Evolutionary conservation across 2,329 filamentous ascomycete species (phyloP).

Genomic region (Hypocreales sp.): DNA sequence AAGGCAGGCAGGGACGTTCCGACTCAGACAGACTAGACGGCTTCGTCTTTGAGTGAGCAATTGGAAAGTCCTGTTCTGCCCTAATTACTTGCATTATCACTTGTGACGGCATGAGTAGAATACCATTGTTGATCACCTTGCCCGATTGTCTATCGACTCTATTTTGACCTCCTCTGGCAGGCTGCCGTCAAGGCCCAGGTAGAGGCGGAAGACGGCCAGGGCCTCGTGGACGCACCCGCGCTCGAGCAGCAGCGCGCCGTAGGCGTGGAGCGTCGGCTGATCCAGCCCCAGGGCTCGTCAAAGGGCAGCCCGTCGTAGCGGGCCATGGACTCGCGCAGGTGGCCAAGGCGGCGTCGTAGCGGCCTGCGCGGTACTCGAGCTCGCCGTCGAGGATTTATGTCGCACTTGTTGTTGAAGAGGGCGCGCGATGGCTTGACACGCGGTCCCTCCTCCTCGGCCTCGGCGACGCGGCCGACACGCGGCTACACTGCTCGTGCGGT

Average conservation of each 20-base stretch:
- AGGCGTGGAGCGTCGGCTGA: slow-evolving; percentile 58
- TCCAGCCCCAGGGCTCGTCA: slow-evolving; percentile 67
- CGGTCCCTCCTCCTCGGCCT: slow-evolving; percentile 35
- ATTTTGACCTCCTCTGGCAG: too few species aligned
- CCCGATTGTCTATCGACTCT: too few species aligned
- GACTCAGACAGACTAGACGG: too few species aligned
- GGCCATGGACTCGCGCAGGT: slow-evolving; percentile 39
- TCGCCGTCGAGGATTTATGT: slow-evolving; percentile 61
- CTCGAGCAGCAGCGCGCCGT: slow-evolving; percentile 53
- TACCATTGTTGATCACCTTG: too few species aligned
- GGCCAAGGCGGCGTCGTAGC: slow-evolving; percentile 43
- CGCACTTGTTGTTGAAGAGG: slow-evolving; percentile 21
- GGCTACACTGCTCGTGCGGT: too few species aligned
- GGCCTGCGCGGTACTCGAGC: slow-evolving; percentile 49
- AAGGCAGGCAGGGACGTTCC: too few species aligned
- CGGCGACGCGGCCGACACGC: slow-evolving; percentile 32
- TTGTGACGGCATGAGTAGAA: too few species aligned
- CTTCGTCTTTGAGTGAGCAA: too few species aligned
- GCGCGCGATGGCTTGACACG: slow-evolving; percentile 43
- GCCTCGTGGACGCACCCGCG: slow-evolving; percentile 44
- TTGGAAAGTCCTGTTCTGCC: too few species aligned
- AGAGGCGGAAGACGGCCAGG: slow-evolving; percentile 38
- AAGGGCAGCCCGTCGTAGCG: slow-evolving; percentile 51
- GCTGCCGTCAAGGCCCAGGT: slow-evolving; percentile 42
- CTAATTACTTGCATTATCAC: too few species aligned